Percentiles rank a stretch among this genome's conserved stretches.
Evolutionary conservation across 371 early-diverging fungal species (phyloP).

Genomic region (Syncephalis fuscata): DNA sequence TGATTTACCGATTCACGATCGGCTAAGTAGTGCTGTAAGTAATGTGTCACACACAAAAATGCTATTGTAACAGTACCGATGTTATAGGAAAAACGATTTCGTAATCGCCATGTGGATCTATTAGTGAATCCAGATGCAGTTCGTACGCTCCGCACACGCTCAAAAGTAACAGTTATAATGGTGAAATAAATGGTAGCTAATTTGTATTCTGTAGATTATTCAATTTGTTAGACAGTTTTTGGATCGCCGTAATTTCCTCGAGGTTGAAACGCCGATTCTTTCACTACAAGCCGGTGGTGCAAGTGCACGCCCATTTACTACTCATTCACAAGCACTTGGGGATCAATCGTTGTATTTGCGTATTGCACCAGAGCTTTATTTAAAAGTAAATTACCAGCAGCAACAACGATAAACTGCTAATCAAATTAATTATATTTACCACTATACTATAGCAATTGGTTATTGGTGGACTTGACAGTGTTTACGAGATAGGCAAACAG

Average conservation of each 20-base stretch:
- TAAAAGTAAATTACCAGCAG: constrained; percentile 69
- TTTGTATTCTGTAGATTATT: constrained; percentile 40
- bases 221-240: constrained; percentile 91
- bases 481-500: constrained; percentile 99
- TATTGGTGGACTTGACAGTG: constrained; percentile 98
- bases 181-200: not conserved
- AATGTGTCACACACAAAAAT: not conserved
- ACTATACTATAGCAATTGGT: constrained; percentile 21
- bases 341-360: constrained; percentile 98
- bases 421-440: not conserved
- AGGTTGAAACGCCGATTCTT: constrained; percentile 99
- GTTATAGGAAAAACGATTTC: constrained; percentile 85
- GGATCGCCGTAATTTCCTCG: constrained; percentile 89
- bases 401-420: not conserved
- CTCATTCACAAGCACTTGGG: constrained; percentile 76
- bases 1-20: constrained; percentile 95
- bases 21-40: constrained; percentile 63
- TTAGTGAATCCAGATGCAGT: constrained; percentile 96
- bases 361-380: constrained; percentile 96
- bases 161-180: constrained; percentile 21
- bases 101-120: constrained; percentile 98
- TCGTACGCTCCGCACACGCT: constrained; percentile 83
- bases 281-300: constrained; percentile 99
- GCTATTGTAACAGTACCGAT: constrained; percentile 2
- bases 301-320: constrained; percentile 98